These are phyloP conservation scores for Lathyrus oleraceus DNA, from an alignment of 306 rosid species.

Conservation along the genomic window DNA sequence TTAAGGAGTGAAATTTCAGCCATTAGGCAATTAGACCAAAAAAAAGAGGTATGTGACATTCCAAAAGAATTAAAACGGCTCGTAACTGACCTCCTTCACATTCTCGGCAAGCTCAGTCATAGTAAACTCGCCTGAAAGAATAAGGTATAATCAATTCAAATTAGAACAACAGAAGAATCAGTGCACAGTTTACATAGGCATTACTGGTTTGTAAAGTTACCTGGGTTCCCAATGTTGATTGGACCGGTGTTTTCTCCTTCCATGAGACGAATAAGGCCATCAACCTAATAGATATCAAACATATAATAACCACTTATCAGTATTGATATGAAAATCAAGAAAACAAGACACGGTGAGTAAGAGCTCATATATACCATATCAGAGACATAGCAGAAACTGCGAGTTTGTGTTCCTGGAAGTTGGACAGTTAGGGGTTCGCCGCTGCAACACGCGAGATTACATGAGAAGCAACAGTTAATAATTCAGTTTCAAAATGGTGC, in stretches of 20 bases:
- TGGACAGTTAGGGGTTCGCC: conserved; percentile 78
- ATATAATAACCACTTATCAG: conserved; percentile 11
- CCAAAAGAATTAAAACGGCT: conserved; percentile 26
- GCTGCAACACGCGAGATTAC: conserved; percentile 44
- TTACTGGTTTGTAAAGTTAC: conserved; percentile 14
- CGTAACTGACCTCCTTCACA: conserved; percentile 74
- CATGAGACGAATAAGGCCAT: conserved; percentile 82
- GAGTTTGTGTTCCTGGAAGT: conserved; percentile 80
- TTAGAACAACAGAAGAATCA: conserved; percentile 14
- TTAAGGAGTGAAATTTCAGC: too few species aligned
- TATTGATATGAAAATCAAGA: conserved; percentile 9
- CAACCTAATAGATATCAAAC: conserved; percentile 54
- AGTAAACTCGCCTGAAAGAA: conserved; percentile 81
- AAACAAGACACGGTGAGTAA: neutral
- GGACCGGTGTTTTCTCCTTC: conserved; percentile 83
- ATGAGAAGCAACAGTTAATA: neutral
- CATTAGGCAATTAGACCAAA: too few species aligned
- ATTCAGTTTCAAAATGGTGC: neutral
- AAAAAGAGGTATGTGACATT: neutral
- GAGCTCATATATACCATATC: conserved; percentile 58
- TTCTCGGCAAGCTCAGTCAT: conserved; percentile 92
- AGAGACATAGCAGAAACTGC: conserved; percentile 81
- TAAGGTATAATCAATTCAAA: conserved; percentile 1
- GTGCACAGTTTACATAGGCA: neutral
- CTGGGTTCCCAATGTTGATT: conserved; percentile 88